Conservation (phyloP, 139 green algal genomes). For the Limnomonas spitsbergensis region DNA sequence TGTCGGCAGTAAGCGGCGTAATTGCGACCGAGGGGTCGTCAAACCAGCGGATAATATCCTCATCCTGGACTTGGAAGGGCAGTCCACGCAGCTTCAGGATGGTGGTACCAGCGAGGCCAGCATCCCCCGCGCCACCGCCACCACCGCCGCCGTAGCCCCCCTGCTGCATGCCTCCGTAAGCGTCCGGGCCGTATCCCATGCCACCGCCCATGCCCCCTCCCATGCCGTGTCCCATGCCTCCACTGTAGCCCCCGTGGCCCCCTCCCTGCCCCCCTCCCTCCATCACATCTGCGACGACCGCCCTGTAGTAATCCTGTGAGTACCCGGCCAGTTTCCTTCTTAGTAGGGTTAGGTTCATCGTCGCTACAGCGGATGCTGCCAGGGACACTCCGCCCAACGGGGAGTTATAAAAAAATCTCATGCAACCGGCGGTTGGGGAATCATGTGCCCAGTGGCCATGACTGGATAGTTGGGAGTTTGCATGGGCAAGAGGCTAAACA, state of each 20-base stretch:
- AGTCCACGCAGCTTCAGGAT: slow-evolving; percentile 82
- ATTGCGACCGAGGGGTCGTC: slow-evolving; percentile 53
- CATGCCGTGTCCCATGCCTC: slow-evolving; percentile 23
- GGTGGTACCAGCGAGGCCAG: slow-evolving; percentile 29
- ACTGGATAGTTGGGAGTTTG: no score
- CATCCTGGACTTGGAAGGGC: slow-evolving; percentile 68
- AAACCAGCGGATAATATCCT: slow-evolving; percentile 84
- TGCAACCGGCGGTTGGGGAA: no score
- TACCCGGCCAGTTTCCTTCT: no score
- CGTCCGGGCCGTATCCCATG: background rate
- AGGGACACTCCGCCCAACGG: no score
- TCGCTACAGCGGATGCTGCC: no score
- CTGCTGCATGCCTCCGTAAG: background rate
- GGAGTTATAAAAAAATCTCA: no score
- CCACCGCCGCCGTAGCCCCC: slow-evolving; percentile 1
- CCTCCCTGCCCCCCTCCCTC: slow-evolving; percentile 28
- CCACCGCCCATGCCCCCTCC: slow-evolving; percentile 12
- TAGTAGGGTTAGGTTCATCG: no score
- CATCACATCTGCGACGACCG: slow-evolving; percentile 54
- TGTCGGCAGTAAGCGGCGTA: slow-evolving; percentile 29
- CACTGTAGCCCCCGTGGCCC: slow-evolving; percentile 26
- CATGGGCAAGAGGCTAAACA: no score
- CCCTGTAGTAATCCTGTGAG: slow-evolving; percentile 67
- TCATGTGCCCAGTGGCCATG: no score
- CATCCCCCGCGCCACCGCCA: background rate